These are phyloP conservation scores for Dictyostelium capitatum DNA, from an alignment of 78 protist species.

Conservation along the genomic window DNA sequence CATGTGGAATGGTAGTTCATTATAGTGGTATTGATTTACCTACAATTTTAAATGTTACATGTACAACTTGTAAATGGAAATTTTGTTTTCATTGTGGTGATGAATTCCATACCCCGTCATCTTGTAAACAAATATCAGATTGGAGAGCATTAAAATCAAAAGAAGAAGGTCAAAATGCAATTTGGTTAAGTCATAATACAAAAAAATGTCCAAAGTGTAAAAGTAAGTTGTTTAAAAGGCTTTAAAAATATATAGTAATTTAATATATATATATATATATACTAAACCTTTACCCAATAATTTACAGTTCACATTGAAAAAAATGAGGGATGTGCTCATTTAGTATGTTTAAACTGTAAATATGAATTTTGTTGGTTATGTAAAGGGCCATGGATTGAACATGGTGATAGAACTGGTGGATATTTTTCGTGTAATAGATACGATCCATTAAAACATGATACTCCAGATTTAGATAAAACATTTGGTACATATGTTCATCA, in stretches of 20 bases:
- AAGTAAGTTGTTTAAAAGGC: not conserved
- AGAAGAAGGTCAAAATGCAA: slow-evolving; percentile 55
- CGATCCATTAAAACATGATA: slow-evolving; percentile 58
- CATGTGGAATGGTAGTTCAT: not conserved
- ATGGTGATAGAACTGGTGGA: slow-evolving; percentile 84
- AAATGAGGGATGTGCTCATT: slow-evolving; percentile 83
- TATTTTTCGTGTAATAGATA: slow-evolving; percentile 80
- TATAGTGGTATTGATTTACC: slow-evolving; percentile 36
- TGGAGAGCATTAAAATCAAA: slow-evolving; percentile 48
- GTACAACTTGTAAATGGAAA: slow-evolving; percentile 42
- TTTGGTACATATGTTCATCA: slow-evolving; percentile 43
- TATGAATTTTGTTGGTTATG: slow-evolving; percentile 85
- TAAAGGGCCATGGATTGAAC: slow-evolving; percentile 75
- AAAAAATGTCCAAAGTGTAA: slow-evolving; percentile 68
- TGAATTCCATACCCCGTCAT: slow-evolving; percentile 23
- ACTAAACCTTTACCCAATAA: not conserved
- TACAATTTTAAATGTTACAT: slow-evolving; percentile 12
- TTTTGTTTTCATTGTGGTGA: slow-evolving; percentile 73
- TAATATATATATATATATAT: not conserved
- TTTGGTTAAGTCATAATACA: slow-evolving; percentile 51
- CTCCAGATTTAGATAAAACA: slow-evolving; percentile 41
- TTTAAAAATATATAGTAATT: not conserved
- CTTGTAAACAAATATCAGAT: slow-evolving; percentile 37
- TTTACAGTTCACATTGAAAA: slow-evolving; percentile 40
- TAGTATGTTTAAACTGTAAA: slow-evolving; percentile 59